Conservation (phyloP, 1,284 basidiomycete species). For the Coniferiporia weirii region DNA sequence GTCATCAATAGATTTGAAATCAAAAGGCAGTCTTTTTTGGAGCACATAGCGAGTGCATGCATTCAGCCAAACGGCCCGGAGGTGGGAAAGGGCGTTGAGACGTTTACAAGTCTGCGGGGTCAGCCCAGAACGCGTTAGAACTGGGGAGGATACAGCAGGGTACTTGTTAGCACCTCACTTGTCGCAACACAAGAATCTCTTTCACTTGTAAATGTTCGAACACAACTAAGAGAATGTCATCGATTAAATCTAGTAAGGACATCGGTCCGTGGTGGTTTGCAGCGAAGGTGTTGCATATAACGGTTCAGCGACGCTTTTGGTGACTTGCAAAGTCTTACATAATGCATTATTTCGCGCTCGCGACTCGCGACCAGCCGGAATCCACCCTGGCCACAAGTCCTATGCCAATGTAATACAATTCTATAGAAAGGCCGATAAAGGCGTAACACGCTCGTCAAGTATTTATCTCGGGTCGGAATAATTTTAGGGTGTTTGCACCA, state of each 20-base stretch:
- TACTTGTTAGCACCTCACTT: conserved; percentile 31
- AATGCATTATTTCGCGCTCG: no score
- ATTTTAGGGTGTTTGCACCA: no score
- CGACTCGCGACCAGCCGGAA: no score
- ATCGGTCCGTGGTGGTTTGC: neutral
- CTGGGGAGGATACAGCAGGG: neutral
- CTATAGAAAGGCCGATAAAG: no score
- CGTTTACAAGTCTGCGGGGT: conserved; percentile 42
- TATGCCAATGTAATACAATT: no score
- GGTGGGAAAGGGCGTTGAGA: conserved; percentile 37
- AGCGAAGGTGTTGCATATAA: neutral
- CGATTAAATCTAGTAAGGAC: conserved; percentile 1
- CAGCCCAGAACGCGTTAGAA: conserved; percentile 2
- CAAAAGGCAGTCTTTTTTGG: conserved; percentile 43
- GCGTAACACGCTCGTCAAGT: no score
- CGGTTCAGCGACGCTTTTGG: no score
- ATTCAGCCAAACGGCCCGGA: conserved; percentile 51
- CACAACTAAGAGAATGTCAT: conserved; percentile 17
- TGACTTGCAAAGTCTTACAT: no score
- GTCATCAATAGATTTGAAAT: conserved; percentile 26
- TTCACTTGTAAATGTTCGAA: conserved; percentile 26
- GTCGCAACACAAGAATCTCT: conserved; percentile 42
- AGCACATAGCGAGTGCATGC: conserved; percentile 41
- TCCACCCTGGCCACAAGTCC: no score
- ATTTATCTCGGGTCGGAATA: no score